Conservation (phyloP, 2,329 filamentous ascomycete species). For the Talaromyces rugulosus region DNA sequence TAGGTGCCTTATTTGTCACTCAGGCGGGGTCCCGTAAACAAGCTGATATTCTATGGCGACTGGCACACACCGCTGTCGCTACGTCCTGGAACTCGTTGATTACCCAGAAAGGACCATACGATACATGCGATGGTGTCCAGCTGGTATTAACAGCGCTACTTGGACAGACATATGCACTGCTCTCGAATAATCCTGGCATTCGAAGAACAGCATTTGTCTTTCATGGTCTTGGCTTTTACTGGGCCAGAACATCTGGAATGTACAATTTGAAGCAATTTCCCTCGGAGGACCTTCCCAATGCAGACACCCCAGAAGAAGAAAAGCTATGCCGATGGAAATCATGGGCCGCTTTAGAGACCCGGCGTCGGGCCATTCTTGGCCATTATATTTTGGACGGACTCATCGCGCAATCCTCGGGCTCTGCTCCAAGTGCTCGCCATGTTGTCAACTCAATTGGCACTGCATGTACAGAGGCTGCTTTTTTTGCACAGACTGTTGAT, state of each 20-base stretch:
- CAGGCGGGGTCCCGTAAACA: too few species aligned
- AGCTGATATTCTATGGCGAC: too few species aligned
- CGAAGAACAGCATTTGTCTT: conserved; percentile 43
- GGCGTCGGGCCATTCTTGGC: conserved; percentile 41
- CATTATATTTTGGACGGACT: conserved; percentile 31
- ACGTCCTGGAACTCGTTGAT: too few species aligned
- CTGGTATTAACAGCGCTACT: conserved; percentile 41
- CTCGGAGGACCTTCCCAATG: conserved; percentile 24
- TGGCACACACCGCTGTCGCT: too few species aligned
- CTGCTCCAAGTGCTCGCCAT: too few species aligned
- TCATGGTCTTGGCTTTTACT: conserved; percentile 42
- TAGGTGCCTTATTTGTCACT: too few species aligned
- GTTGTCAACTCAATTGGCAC: too few species aligned
- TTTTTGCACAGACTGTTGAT: too few species aligned
- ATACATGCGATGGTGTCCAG: conserved; percentile 39
- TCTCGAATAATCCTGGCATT: conserved; percentile 36
- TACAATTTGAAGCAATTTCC: conserved; percentile 34
- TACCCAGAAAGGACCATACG: too few species aligned
- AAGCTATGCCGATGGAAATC: conserved; percentile 40
- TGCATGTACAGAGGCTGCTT: too few species aligned
- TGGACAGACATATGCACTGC: conserved; percentile 40
- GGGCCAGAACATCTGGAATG: conserved; percentile 45
- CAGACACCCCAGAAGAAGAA: conserved; percentile 27
- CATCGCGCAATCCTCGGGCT: too few species aligned
- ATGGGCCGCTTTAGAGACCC: conserved; percentile 43